Evolutionary conservation across 495 filamentous ascomycete species (phyloP), one percentile per base, ranked within the genome.

Genomic region (Neurospora cerealis): DNA sequence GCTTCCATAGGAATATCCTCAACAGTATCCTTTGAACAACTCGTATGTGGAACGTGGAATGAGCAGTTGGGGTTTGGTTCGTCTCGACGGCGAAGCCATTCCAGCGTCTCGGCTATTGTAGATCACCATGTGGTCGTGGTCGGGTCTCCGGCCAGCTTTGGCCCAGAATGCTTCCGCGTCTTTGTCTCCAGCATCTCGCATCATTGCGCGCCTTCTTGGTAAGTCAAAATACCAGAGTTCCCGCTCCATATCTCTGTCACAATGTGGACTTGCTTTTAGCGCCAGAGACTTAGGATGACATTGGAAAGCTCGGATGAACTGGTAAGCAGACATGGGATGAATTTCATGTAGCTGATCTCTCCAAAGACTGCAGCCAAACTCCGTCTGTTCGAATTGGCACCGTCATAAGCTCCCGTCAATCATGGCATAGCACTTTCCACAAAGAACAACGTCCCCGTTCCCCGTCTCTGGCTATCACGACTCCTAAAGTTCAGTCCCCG

Each of bases 371-470:
- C 54, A 62, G 24, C 13, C 54, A 32, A 17, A 62, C 71, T 34
- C 48, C 74, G 28, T 34, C 74, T 36, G 6, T 71, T 73, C 71
- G 72, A 15, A 46, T 73, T 62, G 74, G 73, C 46, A 32, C 71
- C 74, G 69, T 71, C 46, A 48, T 54, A 28, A 71, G 83, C 69
- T 85, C 72, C 44, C 77, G 73, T 62, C 73, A 75, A 69, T 77
- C 78, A 74, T 82, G 81, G 82, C 79, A 81, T 69, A 75, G 72
- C 69, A 79, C 79, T 24, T 37, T 75, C 9, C 44, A 74, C 54
- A 36, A 73, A 17, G 73, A 75, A 62, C 54, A 32, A 17, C 77
- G 70, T 37, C 75, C 46, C 44, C 32, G n/a, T 36, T 34, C 28
- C 62, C 21, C 44, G 4, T 72, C 72, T 36, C 74, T 78, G 71